A percentile compares a stretch with the other conserved stretches of the same genome.
These are phyloP conservation scores for Penicillium tannophilum DNA, from an alignment of 495 filamentous ascomycete genomes.

Conservation along the genomic window DNA sequence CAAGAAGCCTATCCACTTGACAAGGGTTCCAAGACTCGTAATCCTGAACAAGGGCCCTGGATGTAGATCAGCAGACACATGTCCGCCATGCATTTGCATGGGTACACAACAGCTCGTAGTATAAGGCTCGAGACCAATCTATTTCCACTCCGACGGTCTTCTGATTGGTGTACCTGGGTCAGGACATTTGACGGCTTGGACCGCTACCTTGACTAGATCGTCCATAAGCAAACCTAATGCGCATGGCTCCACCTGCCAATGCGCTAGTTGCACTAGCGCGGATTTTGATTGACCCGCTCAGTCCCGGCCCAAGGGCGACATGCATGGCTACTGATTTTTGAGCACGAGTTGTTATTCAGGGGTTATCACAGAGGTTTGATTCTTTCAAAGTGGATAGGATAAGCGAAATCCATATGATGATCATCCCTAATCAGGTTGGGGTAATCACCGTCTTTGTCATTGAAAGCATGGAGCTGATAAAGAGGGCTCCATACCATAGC, in stretches of 20 bases:
- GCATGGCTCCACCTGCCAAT: neutral
- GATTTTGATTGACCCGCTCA: slow-evolving; percentile 1
- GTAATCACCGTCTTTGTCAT: neutral
- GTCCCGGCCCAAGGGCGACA: neutral
- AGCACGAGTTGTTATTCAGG: neutral
- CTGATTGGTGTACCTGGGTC: neutral
- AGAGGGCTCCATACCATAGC: neutral
- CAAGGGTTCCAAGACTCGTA: neutral
- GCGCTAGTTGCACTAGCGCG: slow-evolving; percentile 1
- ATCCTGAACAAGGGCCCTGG: neutral
- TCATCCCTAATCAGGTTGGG: neutral
- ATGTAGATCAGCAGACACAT: neutral
- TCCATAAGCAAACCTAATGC: neutral
- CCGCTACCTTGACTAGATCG: neutral
- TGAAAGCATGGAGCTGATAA: neutral
- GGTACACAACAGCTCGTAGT: neutral
- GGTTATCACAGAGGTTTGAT: neutral
- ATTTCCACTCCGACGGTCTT: neutral
- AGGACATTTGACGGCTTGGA: neutral
- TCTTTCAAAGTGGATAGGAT: neutral
- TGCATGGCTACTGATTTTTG: neutral
- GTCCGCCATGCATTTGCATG: neutral
- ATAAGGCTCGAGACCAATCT: neutral
- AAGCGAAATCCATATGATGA: neutral
- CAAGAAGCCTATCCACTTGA: neutral